A percentile compares a stretch with the other conserved stretches of the same genome.
Evolutionary conservation across 192 early-diverging fungal species (phyloP).

Genomic region (Paraglomus brasilianum): DNA sequence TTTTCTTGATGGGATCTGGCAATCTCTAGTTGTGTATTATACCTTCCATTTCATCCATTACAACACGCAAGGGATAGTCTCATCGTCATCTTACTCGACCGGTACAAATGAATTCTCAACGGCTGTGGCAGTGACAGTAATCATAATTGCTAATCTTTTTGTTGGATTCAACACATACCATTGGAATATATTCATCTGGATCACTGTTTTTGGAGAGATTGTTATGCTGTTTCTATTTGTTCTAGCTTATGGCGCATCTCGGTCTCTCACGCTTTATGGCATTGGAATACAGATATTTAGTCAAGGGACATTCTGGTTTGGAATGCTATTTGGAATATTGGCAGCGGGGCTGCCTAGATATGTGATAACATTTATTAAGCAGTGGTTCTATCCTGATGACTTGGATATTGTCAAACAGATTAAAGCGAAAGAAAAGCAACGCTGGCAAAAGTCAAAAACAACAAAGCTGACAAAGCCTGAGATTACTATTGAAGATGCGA

Average conservation of each 20-base stretch:
- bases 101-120: slow-evolving; percentile 73
- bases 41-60: slow-evolving; percentile 66
- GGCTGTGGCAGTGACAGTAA: slow-evolving; percentile 71
- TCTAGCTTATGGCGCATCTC: slow-evolving; percentile 58
- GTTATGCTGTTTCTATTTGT: slow-evolving; percentile 68
- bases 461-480: too few relatives aligned
- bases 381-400: slow-evolving; percentile 64
- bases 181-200: slow-evolving; percentile 81
- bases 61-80: slow-evolving; percentile 34
- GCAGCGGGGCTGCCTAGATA: slow-evolving; percentile 71
- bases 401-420: slow-evolving; percentile 64
- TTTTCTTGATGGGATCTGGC: slow-evolving; percentile 88
- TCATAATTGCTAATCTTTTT: slow-evolving; percentile 80
- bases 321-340: slow-evolving; percentile 64
- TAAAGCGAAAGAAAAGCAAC: slow-evolving; percentile 35
- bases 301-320: slow-evolving; percentile 73
- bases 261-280: slow-evolving; percentile 64
- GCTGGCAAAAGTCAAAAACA: too few relatives aligned
- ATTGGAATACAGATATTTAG: slow-evolving; percentile 64
- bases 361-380: slow-evolving; percentile 62
- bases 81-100: slow-evolving; percentile 26
- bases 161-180: slow-evolving; percentile 75
- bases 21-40: slow-evolving; percentile 87
- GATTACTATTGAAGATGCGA: too few relatives aligned
- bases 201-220: slow-evolving; percentile 65